Evolutionary conservation across 352 stramenopile species (phyloP), one percentile per base, ranked within the genome.

Genomic region (Pythium myriotylum): DNA sequence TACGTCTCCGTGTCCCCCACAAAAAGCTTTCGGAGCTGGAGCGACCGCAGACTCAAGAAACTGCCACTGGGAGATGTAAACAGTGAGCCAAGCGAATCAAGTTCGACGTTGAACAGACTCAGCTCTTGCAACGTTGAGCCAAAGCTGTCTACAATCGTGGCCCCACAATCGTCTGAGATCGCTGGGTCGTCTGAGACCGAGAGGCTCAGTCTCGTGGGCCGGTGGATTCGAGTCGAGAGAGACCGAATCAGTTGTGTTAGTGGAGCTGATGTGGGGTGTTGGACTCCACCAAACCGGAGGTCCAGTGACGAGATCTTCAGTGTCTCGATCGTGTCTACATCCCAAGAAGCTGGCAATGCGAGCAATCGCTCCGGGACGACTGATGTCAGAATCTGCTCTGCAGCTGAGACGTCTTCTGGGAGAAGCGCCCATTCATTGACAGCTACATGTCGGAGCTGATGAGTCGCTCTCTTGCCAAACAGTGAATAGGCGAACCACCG

Each of bases 391-490:
- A 35, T 10, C 29, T 48, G 17, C 4, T 39, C 46, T 6, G 39
- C 46, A 4, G 26, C 16, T 8, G 5, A 4, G 17, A 54, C 29
- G 19, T 43, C 48, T 54, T 54, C 32, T 3, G 32, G 32, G 41
- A 54, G 48, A 1, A 53, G 46, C 10, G 46, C 22, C 46, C 46
- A 53, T 29, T 53, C 46, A 5, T 53, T 53, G 24, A 53, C 9
- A 4, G 6, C 6, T 16, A 37, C 17, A 19, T 29, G 26, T 5
- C 14, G 24, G 19, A 53, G 24, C 1, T 22, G 24, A 16, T 53
- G 46, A 4, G 17, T 54, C 17, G 27, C 27, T 12, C 26, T n/a
- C 5, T 20, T 19, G 7, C 48, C 23, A 20, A 43, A 54, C 16
- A 45, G 6, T 4, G 29, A 23, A n/a, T 22, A n/a, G 3, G 46